Evolutionary conservation across 129 eudicot species (phyloP).

Genomic region (Scalesia atractyloides): DNA sequence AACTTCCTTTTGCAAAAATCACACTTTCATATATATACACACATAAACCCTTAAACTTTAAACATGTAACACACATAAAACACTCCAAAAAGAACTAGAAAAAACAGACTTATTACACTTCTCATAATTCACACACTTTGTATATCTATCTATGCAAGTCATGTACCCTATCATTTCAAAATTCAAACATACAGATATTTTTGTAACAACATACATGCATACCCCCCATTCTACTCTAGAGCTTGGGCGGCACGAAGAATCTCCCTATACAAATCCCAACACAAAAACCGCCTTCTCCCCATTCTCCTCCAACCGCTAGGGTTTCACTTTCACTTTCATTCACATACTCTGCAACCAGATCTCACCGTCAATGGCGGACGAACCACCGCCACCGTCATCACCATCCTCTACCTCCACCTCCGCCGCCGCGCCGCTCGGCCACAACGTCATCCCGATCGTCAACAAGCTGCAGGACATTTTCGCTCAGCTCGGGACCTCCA

Average conservation of each 20-base stretch:
- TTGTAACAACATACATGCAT: too few species aligned
- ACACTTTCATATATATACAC: too few species aligned
- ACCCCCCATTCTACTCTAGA: too few species aligned
- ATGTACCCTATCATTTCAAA: too few species aligned
- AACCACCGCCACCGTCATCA: conserved; percentile 35
- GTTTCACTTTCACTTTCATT: conserved; percentile 26
- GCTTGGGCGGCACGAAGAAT: background rate
- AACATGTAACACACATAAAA: too few species aligned
- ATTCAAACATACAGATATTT: background rate
- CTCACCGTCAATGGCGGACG: conserved; percentile 69
- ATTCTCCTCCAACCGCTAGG: conserved; percentile 30
- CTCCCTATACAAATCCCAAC: conserved; percentile 3
- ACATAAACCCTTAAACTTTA: too few species aligned
- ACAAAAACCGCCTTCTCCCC: conserved; percentile 25
- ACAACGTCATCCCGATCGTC: conserved; percentile 86
- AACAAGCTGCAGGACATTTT: conserved; percentile 91
- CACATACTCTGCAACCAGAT: conserved; percentile 14
- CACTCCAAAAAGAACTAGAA: too few species aligned
- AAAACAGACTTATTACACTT: too few species aligned
- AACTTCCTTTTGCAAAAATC: too few species aligned
- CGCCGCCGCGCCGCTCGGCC: conserved; percentile 62
- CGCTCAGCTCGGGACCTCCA: conserved; percentile 77
- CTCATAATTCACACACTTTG: too few species aligned
- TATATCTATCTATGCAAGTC: too few species aligned
- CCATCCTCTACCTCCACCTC: conserved; percentile 28